Base-by-base conservation (phyloP, 345 rosid species). In the Dimocarpus longan region DNA sequence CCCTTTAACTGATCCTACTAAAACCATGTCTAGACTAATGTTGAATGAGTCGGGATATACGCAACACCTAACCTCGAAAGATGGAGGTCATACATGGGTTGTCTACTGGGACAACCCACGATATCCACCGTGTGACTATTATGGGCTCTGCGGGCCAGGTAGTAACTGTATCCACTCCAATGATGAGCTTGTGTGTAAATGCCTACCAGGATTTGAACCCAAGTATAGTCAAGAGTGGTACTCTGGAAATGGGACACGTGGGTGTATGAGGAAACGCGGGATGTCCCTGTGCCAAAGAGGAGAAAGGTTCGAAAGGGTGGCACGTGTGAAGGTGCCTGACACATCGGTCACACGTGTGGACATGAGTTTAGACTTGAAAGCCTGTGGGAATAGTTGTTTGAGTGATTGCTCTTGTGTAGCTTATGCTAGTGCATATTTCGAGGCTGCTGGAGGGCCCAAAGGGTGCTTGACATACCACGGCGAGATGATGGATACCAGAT, bases 161-260 rank as follows among this genome's bases (percentile, higher is more conserved):
- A 74, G 85, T 75, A 83, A 80, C 2, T 90, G 95, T n/a, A 84
- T 26, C 28, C 1, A 26, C 28, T 26, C 28, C 28, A 26, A 26
- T 26, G 89, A 76, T 1, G 66, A 76, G 71, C 85, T 26, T 82
- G 88, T 80, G 65, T 92, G 97, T 73, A 56, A 56, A 1, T 94
- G 97, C 76, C 52, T 91, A 6, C 95, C 94, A 0, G 97, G 96
- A 6, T 91, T 85, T 64, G 87, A 87, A 67, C 98, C 98, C 11
- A 89, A 71, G 70, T 84, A 64, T 5, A 80, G 81, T 0, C 39
- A 28, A 5, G 89, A 78, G 43, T 89, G 95, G 98, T 66, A 11
- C 76, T 70, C 89, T 56, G 80, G 92, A 68, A 92, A 90, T 32
- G 85, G 81, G 8, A 68, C 86, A 0, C 87, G 68, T 10, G 95